Percentiles rank a stretch among this genome's conserved stretches.
Conservation (phyloP, 2,329 filamentous ascomycete species). For the Beauveria pseudobassiana region DNA sequence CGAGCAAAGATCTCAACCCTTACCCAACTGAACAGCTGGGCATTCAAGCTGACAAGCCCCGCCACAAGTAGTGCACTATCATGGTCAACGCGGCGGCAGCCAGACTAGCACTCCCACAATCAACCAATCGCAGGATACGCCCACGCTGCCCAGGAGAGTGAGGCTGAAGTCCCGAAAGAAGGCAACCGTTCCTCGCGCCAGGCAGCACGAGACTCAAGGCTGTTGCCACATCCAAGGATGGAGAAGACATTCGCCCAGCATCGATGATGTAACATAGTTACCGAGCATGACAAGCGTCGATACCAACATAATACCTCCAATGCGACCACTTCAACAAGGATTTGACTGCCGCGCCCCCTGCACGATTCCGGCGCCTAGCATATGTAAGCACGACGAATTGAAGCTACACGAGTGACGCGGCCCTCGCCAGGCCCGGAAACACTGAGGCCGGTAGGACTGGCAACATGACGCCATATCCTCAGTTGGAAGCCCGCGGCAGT, state of each 20-base stretch:
- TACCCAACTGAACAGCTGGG: constrained; percentile 60
- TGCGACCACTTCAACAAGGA: background rate
- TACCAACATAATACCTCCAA: background rate
- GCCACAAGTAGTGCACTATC: constrained; percentile 60
- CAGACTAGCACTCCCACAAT: constrained; percentile 58
- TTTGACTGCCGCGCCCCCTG: too few species aligned
- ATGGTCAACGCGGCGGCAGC: constrained; percentile 59
- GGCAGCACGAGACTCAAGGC: background rate
- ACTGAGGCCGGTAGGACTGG: background rate
- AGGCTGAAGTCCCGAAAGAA: constrained; percentile 28
- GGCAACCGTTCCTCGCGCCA: background rate
- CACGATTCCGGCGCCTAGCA: background rate
- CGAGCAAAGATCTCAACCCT: constrained; percentile 60
- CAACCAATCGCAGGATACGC: constrained; percentile 40
- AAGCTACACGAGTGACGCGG: background rate
- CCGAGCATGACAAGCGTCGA: background rate
- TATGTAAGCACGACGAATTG: background rate
- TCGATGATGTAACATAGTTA: background rate
- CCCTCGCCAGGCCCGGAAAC: background rate
- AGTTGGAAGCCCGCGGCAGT: background rate
- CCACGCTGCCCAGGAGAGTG: constrained; percentile 40
- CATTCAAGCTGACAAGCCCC: constrained; percentile 53
- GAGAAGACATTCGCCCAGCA: constrained; percentile 3
- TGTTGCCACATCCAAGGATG: background rate
- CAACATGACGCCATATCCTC: background rate